phyloP scores from a whole-genome alignment of 768 basidiomycete genomes.

The Pleurotus platypus region DNA sequence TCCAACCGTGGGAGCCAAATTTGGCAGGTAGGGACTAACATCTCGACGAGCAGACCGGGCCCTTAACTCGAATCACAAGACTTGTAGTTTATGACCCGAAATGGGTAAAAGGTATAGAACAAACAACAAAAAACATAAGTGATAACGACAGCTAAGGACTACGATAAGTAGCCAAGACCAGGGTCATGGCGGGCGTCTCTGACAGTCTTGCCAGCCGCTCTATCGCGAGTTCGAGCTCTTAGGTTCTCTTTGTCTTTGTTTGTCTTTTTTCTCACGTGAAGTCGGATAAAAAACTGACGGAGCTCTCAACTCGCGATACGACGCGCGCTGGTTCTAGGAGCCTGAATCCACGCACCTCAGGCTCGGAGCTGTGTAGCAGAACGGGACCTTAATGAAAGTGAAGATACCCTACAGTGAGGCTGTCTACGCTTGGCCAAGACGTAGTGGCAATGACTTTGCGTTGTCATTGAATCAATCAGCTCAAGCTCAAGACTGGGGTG shows the following conservation, averaged over 20 bases:
- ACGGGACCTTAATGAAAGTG: too few species aligned
- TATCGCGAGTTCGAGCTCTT: too few species aligned
- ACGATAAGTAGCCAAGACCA: not conserved
- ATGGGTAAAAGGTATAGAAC: not conserved
- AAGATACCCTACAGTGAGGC: too few species aligned
- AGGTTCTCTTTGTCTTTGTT: not conserved
- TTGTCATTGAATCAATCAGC: too few species aligned
- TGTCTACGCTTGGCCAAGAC: too few species aligned
- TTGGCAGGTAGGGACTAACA: too few species aligned
- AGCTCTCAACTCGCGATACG: not conserved
- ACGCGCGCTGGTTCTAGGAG: not conserved
- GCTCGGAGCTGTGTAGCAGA: too few species aligned
- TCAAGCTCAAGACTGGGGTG: too few species aligned
- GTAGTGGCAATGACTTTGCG: too few species aligned
- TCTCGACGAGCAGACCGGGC: too few species aligned
- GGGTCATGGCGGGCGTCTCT: not conserved
- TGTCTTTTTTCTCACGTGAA: not conserved
- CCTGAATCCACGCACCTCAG: not conserved
- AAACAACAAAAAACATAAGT: not conserved
- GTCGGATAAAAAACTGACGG: not conserved
- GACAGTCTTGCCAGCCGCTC: not conserved
- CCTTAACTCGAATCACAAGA: not conserved
- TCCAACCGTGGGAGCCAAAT: too few species aligned
- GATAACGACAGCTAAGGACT: not conserved
- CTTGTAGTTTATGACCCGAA: not conserved